Base-by-base conservation (phyloP, 1,139 yeast genomes). In the Lodderomyces elongisporus region DNA sequence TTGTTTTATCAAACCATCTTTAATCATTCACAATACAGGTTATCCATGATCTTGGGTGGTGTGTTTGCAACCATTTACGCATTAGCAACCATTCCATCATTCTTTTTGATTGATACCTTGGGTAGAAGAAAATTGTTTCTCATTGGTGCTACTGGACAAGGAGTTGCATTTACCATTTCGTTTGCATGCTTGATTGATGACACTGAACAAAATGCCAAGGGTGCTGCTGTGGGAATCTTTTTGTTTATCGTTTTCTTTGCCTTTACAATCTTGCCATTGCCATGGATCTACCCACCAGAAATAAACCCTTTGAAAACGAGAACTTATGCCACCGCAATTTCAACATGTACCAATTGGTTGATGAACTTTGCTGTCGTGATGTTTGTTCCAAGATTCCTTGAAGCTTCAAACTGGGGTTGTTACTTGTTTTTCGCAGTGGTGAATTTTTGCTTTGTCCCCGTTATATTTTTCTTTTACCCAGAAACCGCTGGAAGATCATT, bases 121-220 rank as follows among this genome's bases (percentile, higher is more conserved):
- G 80, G 80, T 47, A 81, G 87, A 53, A 77, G 93, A 68, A 76
- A 66, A 36, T 60, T 72, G 50, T 62, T 72, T 49, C 57, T 71
- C 42, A 54, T 58, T 40, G 77, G 78, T 46, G 74, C 77, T 24
- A 33, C 52, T 33, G 76, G 77, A 37, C 72, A 66, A 50, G 71
- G 60, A 41, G 24, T 53, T 38, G 52, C 72, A 10, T 62, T 66
- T 49, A 48, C 58, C 8, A 57, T 66, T 33, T 58, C 70, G 6
- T 65, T 66, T 45, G 72, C 62, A 25, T 64, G 70, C 47, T 62
- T 66, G 49, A 54, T 63, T 28, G 41, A 59, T 34, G 49, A 52
- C 28, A 60, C 62, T 26, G 23, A 15, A 4, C 34, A 54, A 17
- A 61, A 56, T 37, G 63, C 69, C 31, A 63, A 62, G 48, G 72